Evolutionary conservation across 2,329 filamentous ascomycete genomes (phyloP), one percentile per base, ranked within the genome.

Genomic region (Fusarium solani-melongenae): DNA sequence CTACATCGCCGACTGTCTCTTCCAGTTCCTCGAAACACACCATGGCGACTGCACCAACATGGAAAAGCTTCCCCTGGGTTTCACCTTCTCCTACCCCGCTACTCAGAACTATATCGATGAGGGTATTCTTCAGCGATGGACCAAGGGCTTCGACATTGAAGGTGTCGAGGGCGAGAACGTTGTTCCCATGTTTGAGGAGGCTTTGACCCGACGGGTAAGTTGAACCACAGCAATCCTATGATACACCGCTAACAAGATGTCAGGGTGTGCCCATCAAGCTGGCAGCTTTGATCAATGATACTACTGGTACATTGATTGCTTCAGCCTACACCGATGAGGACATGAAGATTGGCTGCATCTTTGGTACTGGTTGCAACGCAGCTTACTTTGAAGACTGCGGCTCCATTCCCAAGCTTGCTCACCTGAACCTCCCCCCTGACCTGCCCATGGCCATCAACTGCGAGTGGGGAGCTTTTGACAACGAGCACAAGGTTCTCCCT

Each of bases 261-360:
- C 29, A 95, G 92, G 92, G 92, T 33, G 92, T 98, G 15, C 96
- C 96, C 55, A 97, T 98, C 85, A 97, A 95, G 85, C 88, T 98
- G 65, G 93, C 93, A 27, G 96, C 96, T 38, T 85, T 99, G 82
- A 96, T 98, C 85, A 99, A 99, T 82, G 96, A 99, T 82, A 99
- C 96, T 56, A 98, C 96, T 20, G 96, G 96, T 78, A 99, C 96
- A 34, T 87, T 99, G 79, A 97, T 99, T 79, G 96, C 96, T 70
- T 98, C 96, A 29, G 93, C 94, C 33, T 99, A 99, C 85, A 98
- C 96, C n/a, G 95, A 99, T 81, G 86, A 92, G 53, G 91, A 92
- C 76, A 97, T 98, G 90, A 95, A 92, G 85, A 96, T 98, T 79
- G 96, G 96, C 64, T 98, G 96, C 84, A 99, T 99, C 81, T 99